Evolutionary conservation across 148 eudicot genomes (phyloP).

Genomic region (Chenopodium berlandieri): DNA sequence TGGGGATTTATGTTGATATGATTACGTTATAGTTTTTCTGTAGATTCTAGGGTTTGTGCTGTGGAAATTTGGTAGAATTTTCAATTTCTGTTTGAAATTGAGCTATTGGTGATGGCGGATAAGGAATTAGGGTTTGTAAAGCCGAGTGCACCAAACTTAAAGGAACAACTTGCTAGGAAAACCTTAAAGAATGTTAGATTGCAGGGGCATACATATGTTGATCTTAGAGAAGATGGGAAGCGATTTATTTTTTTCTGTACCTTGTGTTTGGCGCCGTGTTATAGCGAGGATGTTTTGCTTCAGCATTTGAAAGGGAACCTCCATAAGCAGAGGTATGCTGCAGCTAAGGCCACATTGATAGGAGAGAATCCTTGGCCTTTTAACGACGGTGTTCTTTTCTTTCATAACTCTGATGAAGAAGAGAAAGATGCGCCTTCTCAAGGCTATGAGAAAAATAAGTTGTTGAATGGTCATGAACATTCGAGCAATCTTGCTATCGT

Average conservation of each 20-base stretch:
- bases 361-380: slow-evolving; percentile 89
- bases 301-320: slow-evolving; percentile 77
- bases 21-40: slow-evolving; percentile 13
- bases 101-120: slow-evolving; percentile 47
- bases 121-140: slow-evolving; percentile 61
- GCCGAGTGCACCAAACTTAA: slow-evolving; percentile 43
- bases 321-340: slow-evolving; percentile 49
- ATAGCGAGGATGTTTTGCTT: slow-evolving; percentile 58
- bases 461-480: slow-evolving; percentile 24
- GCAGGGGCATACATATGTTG: slow-evolving; percentile 84
- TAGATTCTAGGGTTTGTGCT: slow-evolving; percentile 19
- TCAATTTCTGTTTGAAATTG: slow-evolving; percentile 13
- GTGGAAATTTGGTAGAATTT: slow-evolving; percentile 2
- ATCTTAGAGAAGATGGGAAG: slow-evolving; percentile 84
- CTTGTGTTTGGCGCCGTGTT: slow-evolving; percentile 75
- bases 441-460: slow-evolving; percentile 16
- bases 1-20: neutral
- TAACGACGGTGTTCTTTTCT: slow-evolving; percentile 82
- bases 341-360: slow-evolving; percentile 70
- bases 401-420: slow-evolving; percentile 37
- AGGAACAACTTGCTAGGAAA: slow-evolving; percentile 58
- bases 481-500: slow-evolving; percentile 55
- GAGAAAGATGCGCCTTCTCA: slow-evolving; percentile 23
- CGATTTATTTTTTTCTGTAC: slow-evolving; percentile 71
- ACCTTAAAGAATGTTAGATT: slow-evolving; percentile 56